These are phyloP conservation scores for Fusarium sublunatum DNA, from an alignment of 2,329 filamentous ascomycete genomes.

Conservation along the genomic window DNA sequence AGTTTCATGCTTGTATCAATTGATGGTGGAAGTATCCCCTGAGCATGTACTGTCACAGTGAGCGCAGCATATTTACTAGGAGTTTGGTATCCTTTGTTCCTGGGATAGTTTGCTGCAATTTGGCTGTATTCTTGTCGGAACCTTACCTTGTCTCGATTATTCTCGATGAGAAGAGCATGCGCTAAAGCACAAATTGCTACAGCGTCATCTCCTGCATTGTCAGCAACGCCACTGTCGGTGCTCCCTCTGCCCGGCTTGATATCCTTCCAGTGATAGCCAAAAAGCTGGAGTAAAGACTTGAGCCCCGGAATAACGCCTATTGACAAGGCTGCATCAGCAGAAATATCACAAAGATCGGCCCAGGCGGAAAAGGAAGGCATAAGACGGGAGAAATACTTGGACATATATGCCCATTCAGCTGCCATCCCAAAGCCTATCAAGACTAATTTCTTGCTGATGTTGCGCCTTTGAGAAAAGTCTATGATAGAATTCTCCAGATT, in stretches of 20 bases:
- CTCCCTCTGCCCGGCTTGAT: neutral
- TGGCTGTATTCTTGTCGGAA: too few relatives aligned
- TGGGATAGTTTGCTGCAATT: too few relatives aligned
- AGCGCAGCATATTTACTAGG: too few relatives aligned
- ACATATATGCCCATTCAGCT: slow-evolving; percentile 32
- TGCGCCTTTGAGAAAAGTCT: slow-evolving; percentile 11
- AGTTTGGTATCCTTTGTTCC: too few relatives aligned
- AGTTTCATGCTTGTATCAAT: too few relatives aligned
- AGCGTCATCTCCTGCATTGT: slow-evolving; percentile 35
- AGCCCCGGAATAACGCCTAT: slow-evolving; percentile 4
- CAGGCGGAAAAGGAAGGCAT: slow-evolving; percentile 29
- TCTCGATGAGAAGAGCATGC: neutral
- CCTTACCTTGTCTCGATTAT: slow-evolving; percentile 15
- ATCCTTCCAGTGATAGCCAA: slow-evolving; percentile 18
- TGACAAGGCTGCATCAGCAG: slow-evolving; percentile 10
- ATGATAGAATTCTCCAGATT: slow-evolving; percentile 4
- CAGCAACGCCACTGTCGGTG: neutral
- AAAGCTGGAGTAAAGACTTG: neutral
- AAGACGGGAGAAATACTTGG: neutral
- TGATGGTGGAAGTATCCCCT: too few relatives aligned
- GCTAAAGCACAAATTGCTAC: slow-evolving; percentile 21
- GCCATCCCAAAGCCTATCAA: slow-evolving; percentile 20
- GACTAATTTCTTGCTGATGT: neutral
- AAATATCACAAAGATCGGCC: slow-evolving; percentile 28
- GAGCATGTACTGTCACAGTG: too few relatives aligned